Conservation (phyloP, 179 eudicot species). For the Beta macrorhiza region DNA sequence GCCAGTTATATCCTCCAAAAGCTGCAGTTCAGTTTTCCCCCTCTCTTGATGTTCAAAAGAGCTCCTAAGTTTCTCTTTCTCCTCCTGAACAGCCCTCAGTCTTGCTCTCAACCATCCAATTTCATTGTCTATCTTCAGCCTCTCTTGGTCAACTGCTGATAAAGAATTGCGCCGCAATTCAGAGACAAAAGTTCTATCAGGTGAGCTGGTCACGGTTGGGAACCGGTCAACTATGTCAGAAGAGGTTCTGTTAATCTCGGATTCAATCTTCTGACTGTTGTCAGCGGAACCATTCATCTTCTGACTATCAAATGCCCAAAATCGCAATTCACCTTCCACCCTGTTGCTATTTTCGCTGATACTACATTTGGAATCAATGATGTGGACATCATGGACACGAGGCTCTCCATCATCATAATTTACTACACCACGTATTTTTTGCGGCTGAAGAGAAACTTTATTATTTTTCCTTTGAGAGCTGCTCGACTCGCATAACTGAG, state of each 20-base stretch:
- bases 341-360: slow-evolving; percentile 15
- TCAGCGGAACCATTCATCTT: slow-evolving; percentile 19
- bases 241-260: slow-evolving; percentile 37
- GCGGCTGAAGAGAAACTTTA: slow-evolving; percentile 19
- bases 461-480: slow-evolving; percentile 25
- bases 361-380: slow-evolving; percentile 41
- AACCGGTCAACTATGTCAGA: slow-evolving; percentile 42
- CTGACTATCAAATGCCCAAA: slow-evolving; percentile 27
- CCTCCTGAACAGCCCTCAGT: slow-evolving; percentile 70
- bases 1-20: slow-evolving; percentile 70
- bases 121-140: slow-evolving; percentile 67
- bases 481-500: slow-evolving; percentile 23
- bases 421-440: slow-evolving; percentile 17
- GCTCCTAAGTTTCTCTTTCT: slow-evolving; percentile 61
- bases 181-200: slow-evolving; percentile 28
- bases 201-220: slow-evolving; percentile 44
- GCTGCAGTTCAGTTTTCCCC: slow-evolving; percentile 58
- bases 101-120: slow-evolving; percentile 71
- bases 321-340: slow-evolving; percentile 26
- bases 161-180: slow-evolving; percentile 49
- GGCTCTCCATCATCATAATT: slow-evolving; percentile 36
- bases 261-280: slow-evolving; percentile 20
- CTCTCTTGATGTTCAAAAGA: slow-evolving; percentile 58
- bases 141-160: slow-evolving; percentile 61
- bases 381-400: slow-evolving; percentile 68